Base-by-base conservation (phyloP, 306 rosid genomes). In the Quercus wislizeni region DNA sequence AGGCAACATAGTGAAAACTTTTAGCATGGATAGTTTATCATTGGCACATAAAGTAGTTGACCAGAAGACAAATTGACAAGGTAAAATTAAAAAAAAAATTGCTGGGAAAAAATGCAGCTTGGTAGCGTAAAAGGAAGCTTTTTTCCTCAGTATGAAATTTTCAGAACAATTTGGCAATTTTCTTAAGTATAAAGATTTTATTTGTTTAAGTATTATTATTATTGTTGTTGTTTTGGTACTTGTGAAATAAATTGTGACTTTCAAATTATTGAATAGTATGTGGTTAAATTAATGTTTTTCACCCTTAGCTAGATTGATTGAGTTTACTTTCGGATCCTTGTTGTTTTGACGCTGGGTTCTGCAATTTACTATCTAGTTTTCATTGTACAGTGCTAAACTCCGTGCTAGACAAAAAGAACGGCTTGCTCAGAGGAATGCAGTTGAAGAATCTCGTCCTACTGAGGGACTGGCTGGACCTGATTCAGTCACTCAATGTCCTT, bases 391-490 rank as follows among this genome's bases (percentile, higher is more conserved):
- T 86, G 85, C 91, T 74, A 96, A 78, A 84, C 99, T 96, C 71
- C 99, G 99, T 73, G 91, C 96, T 76, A 94, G 99, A 81, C 97
- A 91, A 80, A 96, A 93, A 77, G 94, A 90, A 55, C 87, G 88
- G 76, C 89, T 96, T 79, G 91, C 97, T 35, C 87, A n/a, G 74
- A 88, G 88, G 84, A 88, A 88, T 61, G 83, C 83, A 6, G 71
- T 85, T 77, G 89, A 84, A 79, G 92, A 85, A 84, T 78, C 88
- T 80, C 78, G 19, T 72, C 78, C 84, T 73, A 68, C 63, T 69
- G 97, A 86, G 71, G 90, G 85, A 78, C 71, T 79, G 72, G 74
- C 87, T 75, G 81, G 86, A 35, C 83, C 78, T 19, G 89, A 86
- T 78, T 69, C 87, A 74, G 78, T 82, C 74, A 67, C 78, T 19